phyloP scores from a whole-genome alignment of 345 rosid genomes.

The Citropsis articulata region DNA sequence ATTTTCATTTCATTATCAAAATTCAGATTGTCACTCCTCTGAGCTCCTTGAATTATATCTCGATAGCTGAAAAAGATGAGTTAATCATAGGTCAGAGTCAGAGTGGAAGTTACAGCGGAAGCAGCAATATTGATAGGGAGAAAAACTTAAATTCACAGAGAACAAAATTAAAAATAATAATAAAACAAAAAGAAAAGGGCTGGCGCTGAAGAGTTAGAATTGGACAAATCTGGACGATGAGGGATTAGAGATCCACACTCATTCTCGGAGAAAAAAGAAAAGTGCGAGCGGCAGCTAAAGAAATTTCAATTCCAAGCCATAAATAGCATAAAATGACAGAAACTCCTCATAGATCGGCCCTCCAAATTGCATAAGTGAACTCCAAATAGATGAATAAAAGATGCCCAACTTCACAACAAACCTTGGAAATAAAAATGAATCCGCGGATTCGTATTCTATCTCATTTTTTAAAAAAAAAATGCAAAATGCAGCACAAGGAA shows the following conservation, averaged over 20 bases:
- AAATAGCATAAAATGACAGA: neutral
- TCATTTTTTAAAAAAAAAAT: neutral
- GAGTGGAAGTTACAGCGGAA: neutral
- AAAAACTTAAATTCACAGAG: neutral
- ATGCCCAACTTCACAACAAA: neutral
- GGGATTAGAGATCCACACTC: neutral
- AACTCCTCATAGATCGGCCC: neutral
- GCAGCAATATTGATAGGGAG: neutral
- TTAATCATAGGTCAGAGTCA: neutral
- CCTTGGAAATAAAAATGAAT: neutral
- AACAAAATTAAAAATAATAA: neutral
- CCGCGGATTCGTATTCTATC: neutral
- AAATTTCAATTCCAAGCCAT: neutral
- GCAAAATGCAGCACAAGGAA: neutral
- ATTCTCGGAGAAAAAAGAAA: too few species aligned
- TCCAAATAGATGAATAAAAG: neutral
- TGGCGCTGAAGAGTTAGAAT: neutral
- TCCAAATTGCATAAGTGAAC: neutral
- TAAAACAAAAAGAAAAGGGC: neutral
- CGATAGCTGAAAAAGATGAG: neutral
- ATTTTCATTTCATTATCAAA: slow-evolving; percentile 30
- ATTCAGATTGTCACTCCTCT: neutral
- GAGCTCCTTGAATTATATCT: slow-evolving; percentile 18
- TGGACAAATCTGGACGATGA: neutral
- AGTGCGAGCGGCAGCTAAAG: neutral